A percentile compares a stretch with the other conserved stretches of the same genome.
Evolutionary conservation across 805 yeast genomes (phyloP).

Genomic region (Danielozyma ontarioensis): DNA sequence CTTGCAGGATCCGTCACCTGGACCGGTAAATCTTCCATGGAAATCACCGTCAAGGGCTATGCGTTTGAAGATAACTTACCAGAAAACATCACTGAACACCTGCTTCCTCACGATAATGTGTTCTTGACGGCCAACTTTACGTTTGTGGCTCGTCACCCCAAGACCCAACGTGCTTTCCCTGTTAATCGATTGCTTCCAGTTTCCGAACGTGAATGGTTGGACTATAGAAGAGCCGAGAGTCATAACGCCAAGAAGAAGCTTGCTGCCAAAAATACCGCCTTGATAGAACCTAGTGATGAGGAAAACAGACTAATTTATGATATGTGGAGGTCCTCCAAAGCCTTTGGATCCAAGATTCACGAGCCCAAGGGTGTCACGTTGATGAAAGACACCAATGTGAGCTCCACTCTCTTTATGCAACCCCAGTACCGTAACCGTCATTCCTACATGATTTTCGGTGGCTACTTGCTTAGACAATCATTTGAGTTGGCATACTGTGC

Average conservation of each 20-base stretch:
- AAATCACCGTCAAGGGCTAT: constrained; percentile 85
- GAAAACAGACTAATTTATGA: constrained; percentile 75
- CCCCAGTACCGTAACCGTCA: constrained; percentile 96
- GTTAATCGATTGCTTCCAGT: constrained; percentile 77
- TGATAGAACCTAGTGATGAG: constrained; percentile 58
- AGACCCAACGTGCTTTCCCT: constrained; percentile 84
- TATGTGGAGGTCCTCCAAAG: constrained; percentile 51
- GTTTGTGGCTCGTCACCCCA: constrained; percentile 92
- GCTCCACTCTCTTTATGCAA: constrained; percentile 86
- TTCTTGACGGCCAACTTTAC: constrained; percentile 90
- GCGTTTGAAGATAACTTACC: constrained; percentile 59
- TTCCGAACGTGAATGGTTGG: constrained; percentile 72
- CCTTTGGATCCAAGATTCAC: constrained; percentile 24
- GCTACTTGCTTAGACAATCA: constrained; percentile 85
- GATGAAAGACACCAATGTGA: constrained; percentile 68
- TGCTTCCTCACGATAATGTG: constrained; percentile 60
- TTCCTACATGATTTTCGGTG: constrained; percentile 93
- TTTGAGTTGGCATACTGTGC: constrained; percentile 92
- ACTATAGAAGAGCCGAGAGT: constrained; percentile 83
- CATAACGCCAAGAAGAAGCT: constrained; percentile 83
- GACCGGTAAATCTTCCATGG: constrained; percentile 96
- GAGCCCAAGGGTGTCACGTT: constrained; percentile 49
- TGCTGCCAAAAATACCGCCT: constrained; percentile 59
- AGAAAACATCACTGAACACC: constrained; percentile 46
- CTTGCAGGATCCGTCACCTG: constrained; percentile 90